phyloP scores from a whole-genome alignment of 2,329 filamentous ascomycete genomes.

The Graphiopsis chlorocephala region DNA sequence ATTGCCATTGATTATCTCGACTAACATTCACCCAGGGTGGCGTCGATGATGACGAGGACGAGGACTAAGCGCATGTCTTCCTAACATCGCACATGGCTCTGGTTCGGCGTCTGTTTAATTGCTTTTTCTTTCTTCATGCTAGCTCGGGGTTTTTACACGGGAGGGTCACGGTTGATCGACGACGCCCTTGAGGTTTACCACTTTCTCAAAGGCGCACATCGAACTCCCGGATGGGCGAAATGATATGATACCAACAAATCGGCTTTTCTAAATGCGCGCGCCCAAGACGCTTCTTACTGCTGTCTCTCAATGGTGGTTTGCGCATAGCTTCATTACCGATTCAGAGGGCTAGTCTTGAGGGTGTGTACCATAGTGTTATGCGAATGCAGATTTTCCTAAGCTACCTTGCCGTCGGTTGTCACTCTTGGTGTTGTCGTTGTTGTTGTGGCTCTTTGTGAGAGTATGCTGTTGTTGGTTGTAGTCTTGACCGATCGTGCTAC shows the following conservation, averaged over 20 bases:
- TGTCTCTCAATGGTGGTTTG: not conserved
- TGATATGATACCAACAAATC: conserved; percentile 11
- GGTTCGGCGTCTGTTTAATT: conserved; percentile 5
- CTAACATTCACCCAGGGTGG: conserved; percentile 30
- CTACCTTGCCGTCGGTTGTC: not conserved
- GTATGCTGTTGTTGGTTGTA: not conserved
- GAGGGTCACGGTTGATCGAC: not conserved
- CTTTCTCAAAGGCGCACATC: not conserved
- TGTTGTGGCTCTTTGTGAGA: not conserved
- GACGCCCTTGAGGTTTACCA: not conserved
- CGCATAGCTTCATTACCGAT: not conserved
- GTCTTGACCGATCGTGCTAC: not conserved
- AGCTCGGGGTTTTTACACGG: conserved; percentile 8
- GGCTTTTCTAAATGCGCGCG: conserved; percentile 4
- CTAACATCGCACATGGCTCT: not conserved
- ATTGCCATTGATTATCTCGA: not conserved
- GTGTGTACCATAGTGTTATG: conserved; percentile 8
- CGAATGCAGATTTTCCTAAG: not conserved
- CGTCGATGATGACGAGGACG: conserved; percentile 37
- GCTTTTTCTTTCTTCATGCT: conserved; percentile 14
- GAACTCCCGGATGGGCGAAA: conserved; percentile 1
- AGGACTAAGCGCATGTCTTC: conserved; percentile 24
- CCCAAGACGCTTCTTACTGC: not conserved
- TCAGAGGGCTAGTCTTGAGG: not conserved
- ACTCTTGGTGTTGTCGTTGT: not conserved